Conservation (phyloP, 805 yeast species). For the Blastobotrys peoriensis region DNA sequence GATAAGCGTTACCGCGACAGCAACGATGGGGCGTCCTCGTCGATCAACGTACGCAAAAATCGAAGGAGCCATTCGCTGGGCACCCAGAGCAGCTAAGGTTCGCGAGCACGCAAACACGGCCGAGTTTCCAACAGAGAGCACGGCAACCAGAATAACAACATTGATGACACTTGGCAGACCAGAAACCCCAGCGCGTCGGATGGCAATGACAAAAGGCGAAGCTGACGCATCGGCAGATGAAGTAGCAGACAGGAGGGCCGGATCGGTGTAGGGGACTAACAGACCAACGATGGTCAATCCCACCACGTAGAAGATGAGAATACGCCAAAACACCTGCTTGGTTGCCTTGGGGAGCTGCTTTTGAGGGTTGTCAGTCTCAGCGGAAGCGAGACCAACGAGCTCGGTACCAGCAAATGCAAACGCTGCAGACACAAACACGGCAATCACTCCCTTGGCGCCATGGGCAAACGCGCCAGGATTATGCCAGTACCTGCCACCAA, state of each 20-base stretch:
- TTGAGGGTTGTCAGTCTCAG: conserved; percentile 66
- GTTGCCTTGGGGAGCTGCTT: conserved; percentile 62
- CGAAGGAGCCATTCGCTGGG: conserved; percentile 55
- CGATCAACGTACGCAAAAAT: conserved; percentile 59
- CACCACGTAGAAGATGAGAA: conserved; percentile 58
- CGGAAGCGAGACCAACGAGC: conserved; percentile 65
- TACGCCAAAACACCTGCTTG: conserved; percentile 78
- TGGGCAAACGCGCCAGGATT: conserved; percentile 53
- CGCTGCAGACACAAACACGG: conserved; percentile 65
- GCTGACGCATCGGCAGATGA: conserved; percentile 53
- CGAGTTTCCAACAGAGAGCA: conserved; percentile 67
- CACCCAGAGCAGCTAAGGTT: conserved; percentile 59
- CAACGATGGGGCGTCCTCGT: conserved; percentile 64
- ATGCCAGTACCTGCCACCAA: conserved; percentile 37
- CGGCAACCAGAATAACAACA: conserved; percentile 59
- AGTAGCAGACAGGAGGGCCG: conserved; percentile 41
- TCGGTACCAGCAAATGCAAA: conserved; percentile 76
- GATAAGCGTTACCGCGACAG: conserved; percentile 38
- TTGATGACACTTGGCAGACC: conserved; percentile 68
- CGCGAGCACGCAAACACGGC: conserved; percentile 64
- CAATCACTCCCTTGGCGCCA: conserved; percentile 58
- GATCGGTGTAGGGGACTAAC: conserved; percentile 57
- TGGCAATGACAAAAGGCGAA: conserved; percentile 67
- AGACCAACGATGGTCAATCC: conserved; percentile 52
- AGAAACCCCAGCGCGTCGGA: conserved; percentile 50